Conservation (phyloP, 106 monocot species). For the Platanthera zijinensis region DNA sequence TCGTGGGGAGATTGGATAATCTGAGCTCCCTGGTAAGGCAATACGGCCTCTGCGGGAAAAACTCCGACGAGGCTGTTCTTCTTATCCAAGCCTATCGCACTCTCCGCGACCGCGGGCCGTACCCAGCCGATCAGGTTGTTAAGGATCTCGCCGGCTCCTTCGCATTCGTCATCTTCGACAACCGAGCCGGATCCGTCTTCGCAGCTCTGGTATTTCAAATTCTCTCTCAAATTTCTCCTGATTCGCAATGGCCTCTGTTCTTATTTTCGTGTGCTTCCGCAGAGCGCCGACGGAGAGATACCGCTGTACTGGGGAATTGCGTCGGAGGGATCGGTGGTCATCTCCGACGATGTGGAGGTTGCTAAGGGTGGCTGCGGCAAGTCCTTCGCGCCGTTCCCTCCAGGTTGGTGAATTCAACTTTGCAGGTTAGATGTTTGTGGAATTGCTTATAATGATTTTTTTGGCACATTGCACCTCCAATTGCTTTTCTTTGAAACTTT, state of each 20-base stretch:
- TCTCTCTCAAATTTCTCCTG: not conserved
- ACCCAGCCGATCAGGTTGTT: conserved; percentile 92
- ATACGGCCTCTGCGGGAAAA: conserved; percentile 61
- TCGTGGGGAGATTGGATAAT: conserved; percentile 65
- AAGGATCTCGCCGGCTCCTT: conserved; percentile 76
- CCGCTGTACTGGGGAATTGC: conserved; percentile 82
- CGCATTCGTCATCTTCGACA: conserved; percentile 80
- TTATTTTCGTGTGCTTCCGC: not conserved
- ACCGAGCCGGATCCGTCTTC: conserved; percentile 53
- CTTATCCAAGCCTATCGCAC: conserved; percentile 95
- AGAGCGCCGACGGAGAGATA: conserved; percentile 61
- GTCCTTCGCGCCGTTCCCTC: conserved; percentile 86
- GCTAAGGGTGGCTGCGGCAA: conserved; percentile 79
- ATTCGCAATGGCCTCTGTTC: no score
- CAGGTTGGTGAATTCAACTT: conserved; percentile 23
- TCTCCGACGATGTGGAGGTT: conserved; percentile 59
- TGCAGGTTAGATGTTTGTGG: not conserved
- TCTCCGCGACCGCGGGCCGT: conserved; percentile 88
- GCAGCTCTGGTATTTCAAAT: conserved; percentile 50
- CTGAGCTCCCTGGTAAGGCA: conserved; percentile 73
- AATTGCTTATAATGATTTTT: not conserved
- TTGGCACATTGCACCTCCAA: not conserved
- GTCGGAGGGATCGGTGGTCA: conserved; percentile 74
- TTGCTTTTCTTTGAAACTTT: no score
- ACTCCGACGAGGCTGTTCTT: conserved; percentile 68